phyloP scores from a whole-genome alignment of 192 early-diverging fungal genomes.

The Backusella morwellensis region DNA sequence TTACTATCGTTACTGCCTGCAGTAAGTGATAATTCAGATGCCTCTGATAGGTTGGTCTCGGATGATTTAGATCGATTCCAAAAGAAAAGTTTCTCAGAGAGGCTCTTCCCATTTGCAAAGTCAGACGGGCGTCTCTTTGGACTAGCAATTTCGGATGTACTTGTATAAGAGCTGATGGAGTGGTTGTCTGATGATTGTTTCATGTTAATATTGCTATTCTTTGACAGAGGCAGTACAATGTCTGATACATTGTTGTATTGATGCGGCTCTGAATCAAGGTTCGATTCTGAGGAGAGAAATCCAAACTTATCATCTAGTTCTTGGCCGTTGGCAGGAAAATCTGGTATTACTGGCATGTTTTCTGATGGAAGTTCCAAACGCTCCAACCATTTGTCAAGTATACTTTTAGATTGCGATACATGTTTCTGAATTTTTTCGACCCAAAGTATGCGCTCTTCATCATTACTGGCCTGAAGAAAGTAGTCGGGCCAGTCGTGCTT shows the following conservation, averaged over 20 bases:
- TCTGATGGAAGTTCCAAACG: slow-evolving; percentile 20
- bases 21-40: background rate
- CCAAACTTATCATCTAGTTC: background rate
- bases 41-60: background rate
- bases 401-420: slow-evolving; percentile 14
- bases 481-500: slow-evolving; percentile 14
- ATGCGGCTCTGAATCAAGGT: background rate
- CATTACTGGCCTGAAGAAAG: slow-evolving; percentile 18
- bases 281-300: background rate
- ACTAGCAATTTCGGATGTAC: background rate
- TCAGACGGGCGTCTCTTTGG: slow-evolving; percentile 1
- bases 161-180: background rate
- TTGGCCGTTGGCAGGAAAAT: background rate
- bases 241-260: background rate
- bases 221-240: background rate
- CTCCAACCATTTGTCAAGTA: slow-evolving; percentile 37
- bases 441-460: slow-evolving; percentile 19
- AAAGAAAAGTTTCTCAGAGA: background rate
- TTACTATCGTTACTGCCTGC: background rate
- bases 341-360: background rate
- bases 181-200: background rate
- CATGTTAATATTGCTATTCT: background rate
- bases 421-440: slow-evolving; percentile 8
- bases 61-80: slow-evolving; percentile 5
- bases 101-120: background rate